Base-by-base conservation (phyloP, 441 rosid species). In the Erysimum cheiri region DNA sequence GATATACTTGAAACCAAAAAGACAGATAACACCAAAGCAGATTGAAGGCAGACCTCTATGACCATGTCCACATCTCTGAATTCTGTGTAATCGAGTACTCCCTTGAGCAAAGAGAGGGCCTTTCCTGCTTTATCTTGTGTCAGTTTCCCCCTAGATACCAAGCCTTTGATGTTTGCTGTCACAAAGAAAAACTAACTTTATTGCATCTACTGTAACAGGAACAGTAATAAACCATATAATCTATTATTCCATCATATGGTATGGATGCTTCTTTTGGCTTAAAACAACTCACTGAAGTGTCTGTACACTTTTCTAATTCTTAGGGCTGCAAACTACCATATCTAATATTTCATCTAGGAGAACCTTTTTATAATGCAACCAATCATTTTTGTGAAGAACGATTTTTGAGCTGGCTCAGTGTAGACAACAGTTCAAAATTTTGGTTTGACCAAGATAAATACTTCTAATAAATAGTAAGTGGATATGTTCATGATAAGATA, bases 11-110 rank as follows among this genome's bases (percentile, higher is more conserved):
- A 67, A 49, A 56, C 74, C 59, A 48, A 67, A 33, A 33, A 67
- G 56, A 8, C 11, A 54, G 22, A 68, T 60, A 73, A 69, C 40
- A 32, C 14, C 22, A 50, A 44, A 55, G 26, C 11, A 49, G 29
- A 53, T 32, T 59, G 66, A 65, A 52, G 66, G 39, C 84, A 47
- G 28, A 88, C 99, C 97, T 94, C 99, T 66, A 94, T 87, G 72
- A 94, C 97, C 94, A 92, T 86, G 73, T 94, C 99, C 67, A 92
- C 97, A 65, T 94, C 93, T 80, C 77, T 86, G 68, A 94, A 88
- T 60, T 88, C 94, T 29, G 89, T 73, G 75, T 94, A 94, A 67
- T 92, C 96, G 64, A 92, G 71, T 28, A 71, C 94, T 74, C 99
- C 98, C 81, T 85, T 88, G 12, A 94, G 87, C 81, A 90, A 81